Base-by-base conservation (phyloP, 208 protist species). In the Acanthamoeba quina region DNA sequence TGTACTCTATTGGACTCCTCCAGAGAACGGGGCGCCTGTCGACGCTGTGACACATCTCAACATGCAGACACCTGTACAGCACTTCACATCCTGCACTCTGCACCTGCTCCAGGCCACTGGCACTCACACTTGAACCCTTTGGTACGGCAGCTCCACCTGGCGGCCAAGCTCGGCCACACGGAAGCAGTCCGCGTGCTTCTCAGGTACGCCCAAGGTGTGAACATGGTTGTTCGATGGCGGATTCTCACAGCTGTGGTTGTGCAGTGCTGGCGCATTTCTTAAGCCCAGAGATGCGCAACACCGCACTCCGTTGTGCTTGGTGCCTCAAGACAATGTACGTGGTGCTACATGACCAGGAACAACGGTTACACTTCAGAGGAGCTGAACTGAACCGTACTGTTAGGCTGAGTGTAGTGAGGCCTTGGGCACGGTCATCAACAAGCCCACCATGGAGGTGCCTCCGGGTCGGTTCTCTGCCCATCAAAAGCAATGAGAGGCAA, bases 131-230 rank as follows among this genome's bases (percentile, higher is more conserved):
- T 1, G 1, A 31, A 74, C 66, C 3, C 66, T 13, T 31, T 0
- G 1, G 10, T n/a, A 1, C 24, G 11, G 13, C 31, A 74, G 66
- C 66, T 74, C 76, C 47, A 58, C 44, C 17, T 85, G 3, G 76
- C 76, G 10, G 76, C 76, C 76, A 85, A 85, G 47, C 76, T 85
- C 19, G 47, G 47, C 31, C 76, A 85, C 29, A 47, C 76, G 13
- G 34, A 21, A n/a, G 34, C 19, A 24, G 34, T 85, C 9, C 34
- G 47, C 44, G 10, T 85, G 11, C 47, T 85, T 10, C 76, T 85
- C 76, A 76, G 68, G 68, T 26, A n/a, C n/a, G n/a, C n/a, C n/a
- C n/a, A n/a, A n/a, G n/a, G n/a, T n/a, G n/a, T n/a, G n/a, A n/a
- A n/a, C n/a, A n/a, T n/a, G n/a, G n/a, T n/a, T n/a, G n/a, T n/a